These are phyloP conservation scores for Sporothrix phasma DNA, from an alignment of 2,329 filamentous ascomycete species.

Conservation along the genomic window DNA sequence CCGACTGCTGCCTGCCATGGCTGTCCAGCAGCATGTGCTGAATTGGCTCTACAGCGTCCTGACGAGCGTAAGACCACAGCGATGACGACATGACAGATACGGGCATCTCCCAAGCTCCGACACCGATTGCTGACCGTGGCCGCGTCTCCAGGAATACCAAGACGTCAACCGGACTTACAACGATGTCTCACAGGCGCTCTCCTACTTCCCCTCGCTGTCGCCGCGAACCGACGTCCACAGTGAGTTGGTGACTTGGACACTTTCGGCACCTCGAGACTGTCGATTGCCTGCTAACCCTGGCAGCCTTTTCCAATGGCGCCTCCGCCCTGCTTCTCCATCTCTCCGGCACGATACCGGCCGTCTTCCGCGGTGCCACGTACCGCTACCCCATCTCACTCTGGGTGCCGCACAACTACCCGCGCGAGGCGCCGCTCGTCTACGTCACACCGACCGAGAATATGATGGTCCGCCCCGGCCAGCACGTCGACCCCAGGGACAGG, in stretches of 20 bases:
- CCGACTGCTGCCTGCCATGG: slow-evolving; percentile 32
- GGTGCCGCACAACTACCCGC: slow-evolving; percentile 84
- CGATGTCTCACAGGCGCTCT: slow-evolving; percentile 75
- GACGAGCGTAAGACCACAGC: slow-evolving; percentile 50
- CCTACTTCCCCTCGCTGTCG: slow-evolving; percentile 67
- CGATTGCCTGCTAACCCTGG: slow-evolving; percentile 8
- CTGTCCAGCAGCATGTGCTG: slow-evolving; percentile 79
- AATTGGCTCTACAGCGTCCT: slow-evolving; percentile 94
- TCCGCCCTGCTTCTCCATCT: slow-evolving; percentile 81
- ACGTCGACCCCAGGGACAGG: slow-evolving; percentile 85
- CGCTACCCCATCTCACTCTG: slow-evolving; percentile 87
- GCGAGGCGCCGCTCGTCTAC: slow-evolving; percentile 76
- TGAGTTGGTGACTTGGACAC: slow-evolving; percentile 38
- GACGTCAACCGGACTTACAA: slow-evolving; percentile 89
- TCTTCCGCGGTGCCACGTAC: slow-evolving; percentile 81
- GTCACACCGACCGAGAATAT: slow-evolving; percentile 83
- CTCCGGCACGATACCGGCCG: slow-evolving; percentile 79
- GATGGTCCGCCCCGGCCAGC: slow-evolving; percentile 82
- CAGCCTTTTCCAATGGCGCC: slow-evolving; percentile 80
- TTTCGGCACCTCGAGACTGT: too few relatives aligned
- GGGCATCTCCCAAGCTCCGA: background rate
- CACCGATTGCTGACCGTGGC: background rate
- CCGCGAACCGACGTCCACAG: slow-evolving; percentile 93
- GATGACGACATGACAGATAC: background rate
- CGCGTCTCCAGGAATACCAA: slow-evolving; percentile 64